A percentile compares a stretch with the other conserved stretches of the same genome.
Evolutionary conservation across 164 flowering plant species (phyloP).

Genomic region (Euptelea pleiosperma): DNA sequence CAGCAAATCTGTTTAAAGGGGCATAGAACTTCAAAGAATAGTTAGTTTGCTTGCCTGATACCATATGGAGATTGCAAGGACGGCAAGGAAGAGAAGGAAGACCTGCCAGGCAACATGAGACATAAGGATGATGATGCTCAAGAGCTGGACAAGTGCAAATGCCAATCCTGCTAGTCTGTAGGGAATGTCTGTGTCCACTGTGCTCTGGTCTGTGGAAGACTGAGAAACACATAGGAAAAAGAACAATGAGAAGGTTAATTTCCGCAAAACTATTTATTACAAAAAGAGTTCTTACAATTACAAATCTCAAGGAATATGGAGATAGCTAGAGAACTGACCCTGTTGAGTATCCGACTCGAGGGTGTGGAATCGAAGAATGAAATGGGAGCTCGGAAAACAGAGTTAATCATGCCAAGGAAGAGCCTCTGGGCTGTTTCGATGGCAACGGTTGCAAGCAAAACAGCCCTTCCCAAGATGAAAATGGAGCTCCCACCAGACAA

Average conservation of each 20-base stretch:
- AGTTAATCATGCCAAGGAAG: constrained; percentile 53
- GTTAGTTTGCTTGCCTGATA: constrained; percentile 56
- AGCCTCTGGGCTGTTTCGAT: constrained; percentile 68
- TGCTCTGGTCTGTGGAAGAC: constrained; percentile 88
- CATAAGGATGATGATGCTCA: constrained; percentile 68
- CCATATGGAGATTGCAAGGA: constrained; percentile 62
- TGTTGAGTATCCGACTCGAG: constrained; percentile 65
- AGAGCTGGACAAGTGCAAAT: constrained; percentile 70
- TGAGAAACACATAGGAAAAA: constrained; percentile 22
- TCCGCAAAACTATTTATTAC: background rate
- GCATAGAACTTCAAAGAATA: background rate
- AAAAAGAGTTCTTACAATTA: background rate
- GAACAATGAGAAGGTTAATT: background rate
- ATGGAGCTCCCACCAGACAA: constrained; percentile 76
- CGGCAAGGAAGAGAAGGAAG: constrained; percentile 47
- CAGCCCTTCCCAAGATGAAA: constrained; percentile 72
- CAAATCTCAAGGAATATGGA: background rate
- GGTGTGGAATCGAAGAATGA: constrained; percentile 81
- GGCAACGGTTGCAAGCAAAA: constrained; percentile 64
- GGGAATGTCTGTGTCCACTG: constrained; percentile 80
- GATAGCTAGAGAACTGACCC: constrained; percentile 45
- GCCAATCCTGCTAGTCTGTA: constrained; percentile 79
- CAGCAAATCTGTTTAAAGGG: background rate
- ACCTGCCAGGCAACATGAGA: constrained; percentile 73
- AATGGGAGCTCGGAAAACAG: constrained; percentile 73